Evolutionary conservation across 2,329 filamentous ascomycete genomes (phyloP).

Genomic region (Neofusicoccum ribis): DNA sequence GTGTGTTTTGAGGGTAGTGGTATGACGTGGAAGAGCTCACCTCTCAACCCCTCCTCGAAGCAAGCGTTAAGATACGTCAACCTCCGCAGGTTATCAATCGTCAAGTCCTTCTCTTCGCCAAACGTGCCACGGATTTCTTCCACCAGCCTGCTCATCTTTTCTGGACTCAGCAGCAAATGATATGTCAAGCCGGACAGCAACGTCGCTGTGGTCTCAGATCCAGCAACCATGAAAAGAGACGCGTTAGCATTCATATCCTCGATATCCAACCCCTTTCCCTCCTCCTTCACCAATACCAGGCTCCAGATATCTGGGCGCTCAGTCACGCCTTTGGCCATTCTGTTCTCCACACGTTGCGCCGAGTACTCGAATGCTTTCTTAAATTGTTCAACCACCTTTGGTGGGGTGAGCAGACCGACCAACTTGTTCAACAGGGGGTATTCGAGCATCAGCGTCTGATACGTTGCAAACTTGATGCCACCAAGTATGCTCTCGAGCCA

Average conservation of each 20-base stretch:
- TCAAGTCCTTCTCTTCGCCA: background rate
- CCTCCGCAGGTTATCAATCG: background rate
- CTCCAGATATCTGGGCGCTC: conserved; percentile 6
- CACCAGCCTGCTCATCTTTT: background rate
- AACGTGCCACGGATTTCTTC: conserved; percentile 3
- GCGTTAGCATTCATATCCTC: background rate
- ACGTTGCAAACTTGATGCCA: conserved; percentile 21
- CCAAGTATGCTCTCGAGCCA: conserved; percentile 36
- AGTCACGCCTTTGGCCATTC: conserved; percentile 1
- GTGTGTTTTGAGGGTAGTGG: no score
- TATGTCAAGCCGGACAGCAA: conserved; percentile 39
- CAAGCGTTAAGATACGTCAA: conserved; percentile 22
- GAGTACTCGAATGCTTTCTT: background rate
- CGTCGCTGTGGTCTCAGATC: conserved; percentile 45
- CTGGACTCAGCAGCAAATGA: conserved; percentile 30
- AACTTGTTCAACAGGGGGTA: background rate
- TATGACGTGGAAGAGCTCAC: background rate
- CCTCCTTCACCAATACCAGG: conserved; percentile 27
- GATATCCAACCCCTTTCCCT: conserved; percentile 13
- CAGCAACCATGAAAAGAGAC: conserved; percentile 31
- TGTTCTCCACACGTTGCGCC: background rate
- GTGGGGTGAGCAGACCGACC: background rate
- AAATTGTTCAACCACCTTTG: background rate
- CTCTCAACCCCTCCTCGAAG: conserved; percentile 43
- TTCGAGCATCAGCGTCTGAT: background rate